phyloP scores from a whole-genome alignment of 768 basidiomycete genomes.

The Kwoniella shandongensis region DNA sequence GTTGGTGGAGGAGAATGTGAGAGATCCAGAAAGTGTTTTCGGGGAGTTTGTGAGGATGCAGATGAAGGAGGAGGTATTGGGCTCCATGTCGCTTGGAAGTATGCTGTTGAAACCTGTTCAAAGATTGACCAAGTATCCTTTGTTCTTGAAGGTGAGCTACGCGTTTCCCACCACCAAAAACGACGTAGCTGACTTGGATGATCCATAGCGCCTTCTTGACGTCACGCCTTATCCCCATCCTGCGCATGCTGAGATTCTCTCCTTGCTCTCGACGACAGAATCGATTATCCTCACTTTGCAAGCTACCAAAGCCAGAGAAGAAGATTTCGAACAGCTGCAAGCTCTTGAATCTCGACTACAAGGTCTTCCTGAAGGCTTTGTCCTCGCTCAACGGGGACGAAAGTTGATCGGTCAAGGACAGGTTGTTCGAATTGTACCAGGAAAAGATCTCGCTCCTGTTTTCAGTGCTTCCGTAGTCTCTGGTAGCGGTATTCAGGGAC shows the following conservation, averaged over 20 bases:
- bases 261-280: conserved; percentile 66
- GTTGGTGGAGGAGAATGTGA: conserved; percentile 59
- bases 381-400: conserved; percentile 71
- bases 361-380: conserved; percentile 60
- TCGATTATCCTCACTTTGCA: conserved; percentile 73
- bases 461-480: not conserved
- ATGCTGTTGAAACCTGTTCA: conserved; percentile 75
- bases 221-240: conserved; percentile 68
- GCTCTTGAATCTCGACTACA: conserved; percentile 62
- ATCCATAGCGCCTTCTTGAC: conserved; percentile 65
- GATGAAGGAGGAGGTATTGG: conserved; percentile 58
- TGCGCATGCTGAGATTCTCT: conserved; percentile 68
- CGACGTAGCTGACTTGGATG: conserved; percentile 1
- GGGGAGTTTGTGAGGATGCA: conserved; percentile 76
- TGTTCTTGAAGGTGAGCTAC: conserved; percentile 67
- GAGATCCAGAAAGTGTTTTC: conserved; percentile 67
- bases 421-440: conserved; percentile 56
- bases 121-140: conserved; percentile 68
- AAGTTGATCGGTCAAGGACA: conserved; percentile 69
- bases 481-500: not conserved
- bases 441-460: conserved; percentile 7
- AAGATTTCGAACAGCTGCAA: conserved; percentile 77
- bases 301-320: conserved; percentile 81
- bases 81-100: conserved; percentile 65
- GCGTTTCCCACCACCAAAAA: too few relatives aligned